These are phyloP conservation scores for Mycena floridula DNA, from an alignment of 768 basidiomycete species.

Conservation along the genomic window DNA sequence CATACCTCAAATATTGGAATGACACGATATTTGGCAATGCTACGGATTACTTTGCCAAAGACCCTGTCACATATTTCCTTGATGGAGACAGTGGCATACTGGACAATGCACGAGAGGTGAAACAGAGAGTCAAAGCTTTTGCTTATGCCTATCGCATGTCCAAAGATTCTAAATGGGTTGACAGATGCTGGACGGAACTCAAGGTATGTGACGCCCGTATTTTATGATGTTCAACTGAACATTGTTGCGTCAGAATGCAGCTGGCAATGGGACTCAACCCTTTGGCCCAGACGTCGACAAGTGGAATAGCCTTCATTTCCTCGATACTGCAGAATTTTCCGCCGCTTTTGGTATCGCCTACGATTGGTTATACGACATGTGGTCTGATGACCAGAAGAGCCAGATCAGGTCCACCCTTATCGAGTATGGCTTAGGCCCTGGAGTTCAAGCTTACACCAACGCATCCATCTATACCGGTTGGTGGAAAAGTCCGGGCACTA, in stretches of 20 bases:
- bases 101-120: conserved; percentile 87
- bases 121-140: conserved; percentile 89
- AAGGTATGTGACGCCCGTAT: conserved; percentile 49
- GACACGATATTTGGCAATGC: conserved; percentile 87
- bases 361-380: conserved; percentile 90
- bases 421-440: conserved; percentile 67
- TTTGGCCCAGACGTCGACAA: conserved; percentile 64
- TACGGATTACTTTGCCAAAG: conserved; percentile 51
- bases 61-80: conserved; percentile 63
- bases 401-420: conserved; percentile 69
- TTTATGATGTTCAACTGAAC: conserved; percentile 1
- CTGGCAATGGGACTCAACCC: conserved; percentile 52
- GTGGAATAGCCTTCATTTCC: conserved; percentile 91
- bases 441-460: conserved; percentile 45
- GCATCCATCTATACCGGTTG: conserved; percentile 46
- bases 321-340: conserved; percentile 85
- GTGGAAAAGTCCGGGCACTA: conserved; percentile 68
- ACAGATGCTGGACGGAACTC: conserved; percentile 79
- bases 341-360: conserved; percentile 90
- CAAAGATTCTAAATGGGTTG: conserved; percentile 87
- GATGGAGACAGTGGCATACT: conserved; percentile 90
- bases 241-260: conserved; percentile 49
- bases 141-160: conserved; percentile 88
- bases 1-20: conserved; percentile 88
- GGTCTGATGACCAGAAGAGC: conserved; percentile 65